Base-by-base conservation (phyloP, 192 early-diverging fungal genomes). In the Bifiguratus adelaidae region DNA sequence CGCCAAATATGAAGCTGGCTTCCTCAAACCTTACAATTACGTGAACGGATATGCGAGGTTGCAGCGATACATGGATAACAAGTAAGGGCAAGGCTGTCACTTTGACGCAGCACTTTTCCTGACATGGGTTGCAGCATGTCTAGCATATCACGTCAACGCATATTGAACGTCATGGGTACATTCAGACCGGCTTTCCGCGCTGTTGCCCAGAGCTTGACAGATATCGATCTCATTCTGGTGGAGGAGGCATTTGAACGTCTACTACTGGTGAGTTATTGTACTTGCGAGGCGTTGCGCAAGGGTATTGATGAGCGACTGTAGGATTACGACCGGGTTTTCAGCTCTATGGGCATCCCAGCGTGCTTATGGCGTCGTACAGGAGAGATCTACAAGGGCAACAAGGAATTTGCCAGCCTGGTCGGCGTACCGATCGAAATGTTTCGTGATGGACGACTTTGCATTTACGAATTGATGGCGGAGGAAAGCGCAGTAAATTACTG, bases 21-120 rank as follows among this genome's bases (percentile, higher is more conserved):
- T 93, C 50, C 68, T 97, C 33, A 92, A 89, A 61, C 94, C 94
- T n/a, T 92, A 92, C 76, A 92, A 97, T 70, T 95, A 95, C 61
- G 82, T 89, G 54, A 88, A 79, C 55, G 85, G 85, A 2, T 97
- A 97, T 60, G 74, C 89, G 5, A 69, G 89, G 23, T 72, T 97
- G 46, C 89, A 92, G 52, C 59, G 64, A 47, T 95, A 89, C 65
- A 93, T 97, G 91, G 91, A 94, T 47, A 71, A 70, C 42, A 70
- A 88, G 76, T 74, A 65, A 58, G 67, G 19, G 22, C 7, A 13
- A 24, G 26, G 23, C 32, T n/a, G 45, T 29, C 34, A 16, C 35
- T 45, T 15, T 40, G 7, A 15, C 37, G 7, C 22, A 15, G 13
- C 37, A 21, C 7, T 6, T 8, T 40, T 15, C 37, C 37, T 0